Evolutionary conservation across 2,329 filamentous ascomycete species (phyloP), one percentile per base, ranked within the genome.

Genomic region (Didymella arachidicola): DNA sequence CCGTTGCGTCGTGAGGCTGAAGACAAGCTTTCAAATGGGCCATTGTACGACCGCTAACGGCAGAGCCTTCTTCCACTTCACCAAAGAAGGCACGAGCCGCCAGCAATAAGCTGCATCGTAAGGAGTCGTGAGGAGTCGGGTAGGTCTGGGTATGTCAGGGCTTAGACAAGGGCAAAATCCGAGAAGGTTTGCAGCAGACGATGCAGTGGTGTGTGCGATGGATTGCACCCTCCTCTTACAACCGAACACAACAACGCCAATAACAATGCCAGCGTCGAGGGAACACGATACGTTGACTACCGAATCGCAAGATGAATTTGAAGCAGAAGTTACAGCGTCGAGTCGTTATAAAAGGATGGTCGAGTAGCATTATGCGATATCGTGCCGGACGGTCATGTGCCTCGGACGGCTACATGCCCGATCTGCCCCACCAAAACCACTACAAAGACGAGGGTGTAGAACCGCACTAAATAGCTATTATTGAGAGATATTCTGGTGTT

Each of bases 11-110:
- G 30, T 44, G 26, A 46, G 44, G 45, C 50, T 59, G 32, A 50
- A n/a, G 27, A 27, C 25, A 59, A 59, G 56, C 56, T 46, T 54
- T 53, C 26, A 7, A 29, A 14, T 32, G 12, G 34, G 34, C 10
- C 19, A 19, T 43, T 46, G 47, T 26, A 43, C 30, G 39, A 27
- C 45, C 27, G 19, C 14, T 7, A 34, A 27, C 39, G 50, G 56
- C 30, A 50, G 39, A 54, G 39, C 30, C 29, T 49, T 59, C 45
- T 50, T 46, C 56, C 56, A 42, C 56, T 19, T 26, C 19, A 22
- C 19, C 19, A 14, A 14, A 36, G 19, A 18, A 7, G n/a, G 32
- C n/a, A 27, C 7, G 22, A n/a, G 41, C 41, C 19, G 26, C 26
- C 41, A 50, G 22, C 32, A 7, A 34, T 12, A 7, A n/a, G 39